Conservation (phyloP, 352 stramenopile species). For the Albugo candida region DNA sequence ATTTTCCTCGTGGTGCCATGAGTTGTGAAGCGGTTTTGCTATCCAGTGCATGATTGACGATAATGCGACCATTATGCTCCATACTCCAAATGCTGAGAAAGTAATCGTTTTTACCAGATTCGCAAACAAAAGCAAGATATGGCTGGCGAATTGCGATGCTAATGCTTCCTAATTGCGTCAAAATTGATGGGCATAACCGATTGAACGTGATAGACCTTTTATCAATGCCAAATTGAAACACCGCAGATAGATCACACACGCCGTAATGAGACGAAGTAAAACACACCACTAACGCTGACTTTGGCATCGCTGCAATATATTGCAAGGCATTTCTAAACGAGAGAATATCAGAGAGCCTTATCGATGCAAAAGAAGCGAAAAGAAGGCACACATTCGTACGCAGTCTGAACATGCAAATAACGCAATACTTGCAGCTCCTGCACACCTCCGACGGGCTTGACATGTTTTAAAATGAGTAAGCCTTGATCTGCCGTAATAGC, state of each 20-base stretch:
- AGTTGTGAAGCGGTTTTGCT: conserved; percentile 16
- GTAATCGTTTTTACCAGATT: conserved; percentile 17
- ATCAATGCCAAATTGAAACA: conserved; percentile 41
- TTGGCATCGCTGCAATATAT: conserved; percentile 24
- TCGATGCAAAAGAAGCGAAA: conserved; percentile 26
- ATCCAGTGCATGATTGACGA: conserved; percentile 27
- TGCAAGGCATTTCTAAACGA: conserved; percentile 31
- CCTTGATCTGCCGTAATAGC: no score
- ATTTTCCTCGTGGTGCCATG: conserved; percentile 1
- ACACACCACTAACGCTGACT: conserved; percentile 28
- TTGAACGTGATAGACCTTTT: conserved; percentile 32
- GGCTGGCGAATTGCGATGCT: conserved; percentile 22
- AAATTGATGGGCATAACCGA: conserved; percentile 24
- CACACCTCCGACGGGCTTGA: no score
- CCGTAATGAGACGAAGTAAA: conserved; percentile 39
- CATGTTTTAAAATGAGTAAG: no score
- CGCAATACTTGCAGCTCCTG: no score
- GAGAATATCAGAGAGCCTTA: conserved; percentile 30
- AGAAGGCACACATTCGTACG: conserved; percentile 34
- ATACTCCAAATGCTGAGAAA: conserved; percentile 46
- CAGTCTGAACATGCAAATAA: conserved; percentile 20
- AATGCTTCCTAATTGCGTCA: conserved; percentile 17
- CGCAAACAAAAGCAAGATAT: conserved; percentile 24
- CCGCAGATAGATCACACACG: conserved; percentile 47
- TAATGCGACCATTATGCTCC: conserved; percentile 30